Base-by-base conservation (phyloP, 306 rosid genomes). In the Cotoneaster glaucophyllus region DNA sequence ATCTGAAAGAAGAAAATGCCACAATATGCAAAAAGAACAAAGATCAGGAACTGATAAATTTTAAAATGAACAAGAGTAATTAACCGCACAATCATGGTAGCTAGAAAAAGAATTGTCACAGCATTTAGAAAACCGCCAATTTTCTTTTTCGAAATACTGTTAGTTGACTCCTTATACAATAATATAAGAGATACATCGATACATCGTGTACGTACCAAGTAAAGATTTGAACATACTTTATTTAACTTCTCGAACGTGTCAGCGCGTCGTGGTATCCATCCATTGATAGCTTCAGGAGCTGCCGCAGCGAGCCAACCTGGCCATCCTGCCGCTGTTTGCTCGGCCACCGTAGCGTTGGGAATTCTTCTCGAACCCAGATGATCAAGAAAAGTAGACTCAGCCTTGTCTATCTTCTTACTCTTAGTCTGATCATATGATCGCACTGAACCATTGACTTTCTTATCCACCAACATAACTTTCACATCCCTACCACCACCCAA, bases 271-370 rank as follows among this genome's bases (percentile, higher is more conserved):
- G 98, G 98, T 79, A 86, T 72, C 98, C 98, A 94, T 71, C 97
- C 98, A 21, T 80, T 74, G 78, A 94, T 83, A 75, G 95, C 97
- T 79, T 94, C 98, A 31, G 89, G 85, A 0, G 98, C 98, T 63
- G 87, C 96, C 17, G 92, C 79, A 74, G 97, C 87, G 25, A 94
- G 96, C 98, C 98, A 94, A 53, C 74, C 81, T 21, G 98, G 98
- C 98, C 98, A 94, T 74, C 98, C 98, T 3, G 98, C 98, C 4
- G 96, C 97, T 74, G 90, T 89, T 73, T 91, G 98, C 85, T 91
- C 97, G 52, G 87, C 96, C 72, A 78, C 87, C 41, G 78, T 63
- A 71, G 83, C 93, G 77, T 81, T 90, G 3, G 97, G 89, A 15
- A 94, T 77, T 75, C 87, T 88, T 79, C 97, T 91, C 31, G 80